These are phyloP conservation scores for Corynascus novoguineensis DNA, from an alignment of 495 filamentous ascomycete species.

Conservation along the genomic window DNA sequence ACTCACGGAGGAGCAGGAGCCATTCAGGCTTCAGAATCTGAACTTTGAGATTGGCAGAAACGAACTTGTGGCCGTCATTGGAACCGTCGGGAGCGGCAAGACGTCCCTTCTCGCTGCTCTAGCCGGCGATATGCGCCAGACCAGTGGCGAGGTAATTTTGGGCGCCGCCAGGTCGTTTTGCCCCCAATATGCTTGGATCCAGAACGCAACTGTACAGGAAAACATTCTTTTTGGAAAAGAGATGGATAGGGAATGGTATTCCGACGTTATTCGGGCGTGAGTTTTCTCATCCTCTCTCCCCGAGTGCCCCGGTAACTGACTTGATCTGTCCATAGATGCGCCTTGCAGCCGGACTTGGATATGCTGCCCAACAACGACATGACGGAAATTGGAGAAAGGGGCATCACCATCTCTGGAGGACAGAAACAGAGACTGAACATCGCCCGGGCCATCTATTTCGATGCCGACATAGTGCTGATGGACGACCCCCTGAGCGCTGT, in stretches of 20 bases:
- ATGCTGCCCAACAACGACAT: constrained; percentile 68
- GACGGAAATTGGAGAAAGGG: constrained; percentile 74
- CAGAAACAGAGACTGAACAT: constrained; percentile 84
- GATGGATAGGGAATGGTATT: constrained; percentile 60
- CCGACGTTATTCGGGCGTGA: constrained; percentile 49
- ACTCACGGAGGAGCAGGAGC: constrained; percentile 53
- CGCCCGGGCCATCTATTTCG: constrained; percentile 77
- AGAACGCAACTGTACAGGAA: constrained; percentile 77
- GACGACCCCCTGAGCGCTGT: constrained; percentile 80
- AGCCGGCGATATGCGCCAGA: constrained; percentile 90
- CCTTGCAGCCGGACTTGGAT: constrained; percentile 64
- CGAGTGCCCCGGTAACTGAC: constrained; percentile 8
- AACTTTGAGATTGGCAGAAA: constrained; percentile 69
- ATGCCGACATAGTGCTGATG: constrained; percentile 76
- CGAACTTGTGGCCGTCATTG: constrained; percentile 87
- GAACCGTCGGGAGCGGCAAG: constrained; percentile 86
- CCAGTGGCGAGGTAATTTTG: constrained; percentile 63
- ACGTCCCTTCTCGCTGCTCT: constrained; percentile 84
- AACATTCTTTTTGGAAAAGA: constrained; percentile 91
- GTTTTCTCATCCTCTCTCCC: constrained; percentile 12
- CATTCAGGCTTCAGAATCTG: constrained; percentile 75
- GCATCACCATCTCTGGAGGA: constrained; percentile 76
- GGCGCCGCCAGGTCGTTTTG: constrained; percentile 82
- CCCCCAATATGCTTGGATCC: constrained; percentile 96
- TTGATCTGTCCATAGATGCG: constrained; percentile 53